A percentile compares a stretch with the other conserved stretches of the same genome.
Conservation (phyloP, 2,329 filamentous ascomycete species). For the Cucurbitaria berberidis region DNA sequence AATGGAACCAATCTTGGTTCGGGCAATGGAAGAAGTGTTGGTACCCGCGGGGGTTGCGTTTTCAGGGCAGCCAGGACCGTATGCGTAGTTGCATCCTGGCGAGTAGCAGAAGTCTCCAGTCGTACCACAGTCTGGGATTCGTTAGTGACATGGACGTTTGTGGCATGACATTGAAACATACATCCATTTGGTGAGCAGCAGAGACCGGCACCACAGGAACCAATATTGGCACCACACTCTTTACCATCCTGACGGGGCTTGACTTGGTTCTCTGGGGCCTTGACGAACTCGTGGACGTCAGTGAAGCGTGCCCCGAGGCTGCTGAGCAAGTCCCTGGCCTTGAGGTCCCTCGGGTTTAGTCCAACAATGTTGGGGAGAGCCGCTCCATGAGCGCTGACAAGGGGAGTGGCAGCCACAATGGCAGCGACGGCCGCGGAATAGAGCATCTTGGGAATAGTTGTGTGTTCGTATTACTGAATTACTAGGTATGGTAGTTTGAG, state of each 20-base stretch:
- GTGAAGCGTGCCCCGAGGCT: conserved; percentile 34
- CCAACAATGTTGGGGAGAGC: conserved; percentile 43
- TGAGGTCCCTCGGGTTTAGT: conserved; percentile 44
- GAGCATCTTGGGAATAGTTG: conserved; percentile 33
- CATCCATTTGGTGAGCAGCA: conserved; percentile 46
- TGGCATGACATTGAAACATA: conserved; percentile 13
- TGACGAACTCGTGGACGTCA: conserved; percentile 24
- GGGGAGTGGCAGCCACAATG: conserved; percentile 35
- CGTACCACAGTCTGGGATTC: conserved; percentile 57
- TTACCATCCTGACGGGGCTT: conserved; percentile 40
- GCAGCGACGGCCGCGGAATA: conserved; percentile 42
- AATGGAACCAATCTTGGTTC: conserved; percentile 61
- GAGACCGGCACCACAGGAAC: conserved; percentile 40
- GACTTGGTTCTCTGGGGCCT: conserved; percentile 24
- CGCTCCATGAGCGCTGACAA: conserved; percentile 41
- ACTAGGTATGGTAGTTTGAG: conserved; percentile 17
- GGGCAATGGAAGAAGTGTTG: conserved; percentile 60
- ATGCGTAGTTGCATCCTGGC: conserved; percentile 67
- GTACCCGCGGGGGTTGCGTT: conserved; percentile 61
- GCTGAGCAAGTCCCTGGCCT: conserved; percentile 41
- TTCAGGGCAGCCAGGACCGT: conserved; percentile 66
- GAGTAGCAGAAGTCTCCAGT: conserved; percentile 63
- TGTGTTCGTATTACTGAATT: conserved; percentile 34
- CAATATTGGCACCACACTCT: conserved; percentile 41
- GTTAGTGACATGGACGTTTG: conserved; percentile 12